A percentile compares a stretch with the other conserved stretches of the same genome.
phyloP scores from a whole-genome alignment of 73 alveolate species.

The Strombidium stylifer region DNA sequence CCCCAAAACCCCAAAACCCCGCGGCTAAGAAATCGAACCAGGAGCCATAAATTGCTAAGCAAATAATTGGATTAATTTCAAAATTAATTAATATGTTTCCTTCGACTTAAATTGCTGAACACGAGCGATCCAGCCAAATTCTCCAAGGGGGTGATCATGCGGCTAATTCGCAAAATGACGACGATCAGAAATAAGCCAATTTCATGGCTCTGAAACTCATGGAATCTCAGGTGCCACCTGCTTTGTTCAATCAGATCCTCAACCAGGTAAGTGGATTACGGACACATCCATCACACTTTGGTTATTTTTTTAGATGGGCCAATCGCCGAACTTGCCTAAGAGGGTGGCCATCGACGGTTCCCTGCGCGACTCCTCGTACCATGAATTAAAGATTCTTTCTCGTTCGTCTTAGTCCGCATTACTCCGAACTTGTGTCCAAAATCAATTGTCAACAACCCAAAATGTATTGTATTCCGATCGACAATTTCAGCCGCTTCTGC shows the following conservation, averaged over 20 bases:
- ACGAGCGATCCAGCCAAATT: too few relatives aligned
- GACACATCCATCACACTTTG: not conserved
- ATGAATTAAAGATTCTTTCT: slow-evolving; percentile 34
- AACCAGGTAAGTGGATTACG: slow-evolving; percentile 1
- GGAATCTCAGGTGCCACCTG: slow-evolving; percentile 3
- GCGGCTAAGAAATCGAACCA: too few relatives aligned
- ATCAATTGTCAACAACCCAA: not conserved
- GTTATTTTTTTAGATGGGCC: slow-evolving; percentile 14
- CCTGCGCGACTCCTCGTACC: slow-evolving; percentile 6
- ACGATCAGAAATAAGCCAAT: slow-evolving; percentile 43
- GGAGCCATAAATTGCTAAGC: too few relatives aligned
- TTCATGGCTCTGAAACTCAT: slow-evolving; percentile 12
- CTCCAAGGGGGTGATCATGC: too few relatives aligned
- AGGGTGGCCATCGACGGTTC: slow-evolving; percentile 19
- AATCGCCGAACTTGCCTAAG: slow-evolving; percentile 11
- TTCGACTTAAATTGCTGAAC: too few relatives aligned
- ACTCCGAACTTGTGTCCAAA: slow-evolving; percentile 14
- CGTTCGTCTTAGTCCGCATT: too few relatives aligned
- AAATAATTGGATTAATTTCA: too few relatives aligned
- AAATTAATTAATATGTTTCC: too few relatives aligned
- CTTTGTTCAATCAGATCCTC: slow-evolving; percentile 12
- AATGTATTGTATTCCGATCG: not conserved
- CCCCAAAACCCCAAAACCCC: too few relatives aligned
- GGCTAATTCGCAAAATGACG: too few relatives aligned
- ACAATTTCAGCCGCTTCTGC: not conserved